Evolutionary conservation across 2,329 filamentous ascomycete species (phyloP).

Genomic region (Stagonosporopsis rhizophila): DNA sequence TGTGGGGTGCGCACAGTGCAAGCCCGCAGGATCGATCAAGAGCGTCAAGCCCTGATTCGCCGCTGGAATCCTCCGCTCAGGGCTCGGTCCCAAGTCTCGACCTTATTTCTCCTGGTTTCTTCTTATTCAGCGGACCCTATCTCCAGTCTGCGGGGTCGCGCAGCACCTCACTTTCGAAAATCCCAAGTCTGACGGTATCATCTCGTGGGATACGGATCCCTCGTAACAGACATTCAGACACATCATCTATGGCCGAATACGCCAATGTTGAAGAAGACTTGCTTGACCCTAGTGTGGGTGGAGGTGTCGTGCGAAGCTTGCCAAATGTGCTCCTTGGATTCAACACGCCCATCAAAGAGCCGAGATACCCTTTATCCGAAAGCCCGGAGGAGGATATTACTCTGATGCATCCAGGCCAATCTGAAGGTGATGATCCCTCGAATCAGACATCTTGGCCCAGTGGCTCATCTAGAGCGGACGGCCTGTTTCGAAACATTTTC

Average conservation of each 20-base stretch:
- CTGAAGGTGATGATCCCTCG: background rate
- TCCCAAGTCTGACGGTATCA: slow-evolving; percentile 28
- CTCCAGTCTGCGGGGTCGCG: slow-evolving; percentile 37
- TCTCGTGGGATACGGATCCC: slow-evolving; percentile 19
- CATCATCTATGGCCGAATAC: slow-evolving; percentile 31
- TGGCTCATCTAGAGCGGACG: background rate
- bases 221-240: slow-evolving; percentile 28
- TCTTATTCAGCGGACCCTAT: slow-evolving; percentile 45
- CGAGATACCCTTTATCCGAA: slow-evolving; percentile 13
- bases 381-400: slow-evolving; percentile 9
- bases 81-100: slow-evolving; percentile 41
- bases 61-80: slow-evolving; percentile 22
- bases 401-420: background rate
- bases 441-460: background rate
- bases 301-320: slow-evolving; percentile 31
- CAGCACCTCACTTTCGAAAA: slow-evolving; percentile 27
- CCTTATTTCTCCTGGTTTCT: slow-evolving; percentile 40
- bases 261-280: slow-evolving; percentile 30
- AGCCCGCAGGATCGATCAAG: slow-evolving; percentile 22
- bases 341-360: slow-evolving; percentile 31
- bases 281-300: slow-evolving; percentile 32
- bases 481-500: background rate
- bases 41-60: slow-evolving; percentile 33
- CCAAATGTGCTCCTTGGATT: slow-evolving; percentile 36
- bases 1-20: slow-evolving; percentile 3